Conservation (phyloP, 2,329 filamentous ascomycete species). For the Apiospora marii region DNA sequence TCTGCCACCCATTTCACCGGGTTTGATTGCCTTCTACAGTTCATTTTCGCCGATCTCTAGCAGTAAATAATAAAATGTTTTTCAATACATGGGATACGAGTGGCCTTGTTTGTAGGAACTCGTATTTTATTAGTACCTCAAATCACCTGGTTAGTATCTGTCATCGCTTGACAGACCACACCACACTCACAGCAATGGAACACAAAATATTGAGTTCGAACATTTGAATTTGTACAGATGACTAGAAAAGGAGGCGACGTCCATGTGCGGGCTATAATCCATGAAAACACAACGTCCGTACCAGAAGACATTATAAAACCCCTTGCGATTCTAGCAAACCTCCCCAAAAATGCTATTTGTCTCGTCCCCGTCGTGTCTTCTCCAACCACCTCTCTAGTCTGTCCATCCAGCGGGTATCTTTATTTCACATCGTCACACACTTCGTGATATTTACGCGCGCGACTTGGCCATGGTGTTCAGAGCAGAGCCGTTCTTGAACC, state of each 20-base stretch:
- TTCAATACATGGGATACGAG: too few relatives aligned
- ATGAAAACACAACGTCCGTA: constrained; percentile 40
- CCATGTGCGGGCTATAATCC: constrained; percentile 34
- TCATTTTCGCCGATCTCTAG: neutral
- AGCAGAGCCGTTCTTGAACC: constrained; percentile 98
- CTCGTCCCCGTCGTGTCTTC: constrained; percentile 13
- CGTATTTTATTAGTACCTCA: neutral
- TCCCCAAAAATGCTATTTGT: constrained; percentile 41
- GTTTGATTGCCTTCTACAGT: neutral
- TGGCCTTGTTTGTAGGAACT: too few relatives aligned
- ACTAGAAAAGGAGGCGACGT: constrained; percentile 37
- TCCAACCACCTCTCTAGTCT: constrained; percentile 33
- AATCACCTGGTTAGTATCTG: too few relatives aligned
- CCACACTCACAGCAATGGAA: neutral
- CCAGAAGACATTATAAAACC: constrained; percentile 41
- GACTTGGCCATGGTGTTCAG: constrained; percentile 97
- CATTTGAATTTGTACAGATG: constrained; percentile 46
- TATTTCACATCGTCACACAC: constrained; percentile 24
- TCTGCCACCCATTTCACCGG: neutral
- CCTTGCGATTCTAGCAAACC: constrained; percentile 42
- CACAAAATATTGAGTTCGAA: neutral
- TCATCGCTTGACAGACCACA: neutral
- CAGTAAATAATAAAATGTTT: too few relatives aligned
- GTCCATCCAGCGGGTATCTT: constrained; percentile 25
- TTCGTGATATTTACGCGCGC: constrained; percentile 37